Conservation (phyloP, 164 flowering plant genomes). For the Malania oleifera region DNA sequence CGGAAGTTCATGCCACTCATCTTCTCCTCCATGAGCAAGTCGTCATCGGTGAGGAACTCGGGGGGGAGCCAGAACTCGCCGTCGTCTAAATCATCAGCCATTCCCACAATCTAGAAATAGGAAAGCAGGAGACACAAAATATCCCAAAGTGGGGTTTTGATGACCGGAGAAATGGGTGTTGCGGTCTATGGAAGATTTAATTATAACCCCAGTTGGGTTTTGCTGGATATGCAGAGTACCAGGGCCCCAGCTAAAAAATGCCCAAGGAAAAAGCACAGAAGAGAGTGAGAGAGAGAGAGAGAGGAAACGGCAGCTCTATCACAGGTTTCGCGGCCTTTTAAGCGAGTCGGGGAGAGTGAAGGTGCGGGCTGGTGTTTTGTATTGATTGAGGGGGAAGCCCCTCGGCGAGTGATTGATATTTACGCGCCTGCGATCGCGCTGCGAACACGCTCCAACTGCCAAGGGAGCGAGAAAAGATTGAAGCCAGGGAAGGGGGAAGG, state of each 20-base stretch:
- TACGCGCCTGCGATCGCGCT: too few species aligned
- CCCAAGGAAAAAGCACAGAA: not conserved
- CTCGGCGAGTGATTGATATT: too few species aligned
- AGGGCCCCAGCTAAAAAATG: conserved; percentile 15
- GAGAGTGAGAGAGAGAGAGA: conserved; percentile 3
- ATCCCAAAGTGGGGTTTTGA: conserved; percentile 5
- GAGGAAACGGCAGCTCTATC: too few species aligned
- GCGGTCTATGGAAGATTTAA: conserved; percentile 35
- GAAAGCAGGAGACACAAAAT: not conserved
- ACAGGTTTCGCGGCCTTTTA: too few species aligned
- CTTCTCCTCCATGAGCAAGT: conserved; percentile 26
- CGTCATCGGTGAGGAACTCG: conserved; percentile 50
- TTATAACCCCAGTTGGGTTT: conserved; percentile 16
- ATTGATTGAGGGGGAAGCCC: too few species aligned
- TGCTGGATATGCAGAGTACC: conserved; percentile 11
- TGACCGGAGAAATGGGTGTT: conserved; percentile 5
- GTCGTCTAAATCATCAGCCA: conserved; percentile 50
- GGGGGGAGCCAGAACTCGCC: conserved; percentile 72
- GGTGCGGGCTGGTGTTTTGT: too few species aligned
- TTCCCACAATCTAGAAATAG: conserved; percentile 4
- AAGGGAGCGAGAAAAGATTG: too few species aligned
- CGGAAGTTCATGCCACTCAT: not conserved
- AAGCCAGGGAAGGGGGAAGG: too few species aligned
- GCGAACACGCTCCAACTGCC: too few species aligned
- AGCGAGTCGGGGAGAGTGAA: too few species aligned